Evolutionary conservation across 805 yeast genomes (phyloP).

Genomic region (Hanseniaspora taiwanica): DNA sequence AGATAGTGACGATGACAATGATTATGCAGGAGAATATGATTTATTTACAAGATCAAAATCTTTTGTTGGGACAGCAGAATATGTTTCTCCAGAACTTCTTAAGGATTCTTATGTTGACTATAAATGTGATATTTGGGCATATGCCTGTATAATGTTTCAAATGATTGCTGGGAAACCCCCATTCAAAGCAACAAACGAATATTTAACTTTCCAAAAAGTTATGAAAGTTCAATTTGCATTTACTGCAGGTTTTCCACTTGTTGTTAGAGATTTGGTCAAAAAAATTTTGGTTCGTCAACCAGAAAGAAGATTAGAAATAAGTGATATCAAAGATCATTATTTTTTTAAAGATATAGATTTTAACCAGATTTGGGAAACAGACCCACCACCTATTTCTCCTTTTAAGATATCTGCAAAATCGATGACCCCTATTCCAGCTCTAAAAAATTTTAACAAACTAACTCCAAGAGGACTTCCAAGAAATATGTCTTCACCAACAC

Average conservation of each 20-base stretch:
- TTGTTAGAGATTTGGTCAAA: conserved; percentile 60
- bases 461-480: conserved; percentile 12
- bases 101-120: conserved; percentile 72
- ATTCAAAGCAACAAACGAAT: conserved; percentile 72
- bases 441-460: conserved; percentile 18
- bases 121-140: conserved; percentile 97
- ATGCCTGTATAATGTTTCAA: conserved; percentile 90
- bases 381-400: conserved; percentile 56
- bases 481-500: conserved; percentile 12
- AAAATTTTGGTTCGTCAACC: conserved; percentile 54
- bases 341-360: conserved; percentile 49
- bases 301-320: conserved; percentile 43
- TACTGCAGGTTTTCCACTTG: conserved; percentile 71
- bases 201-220: conserved; percentile 68
- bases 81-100: conserved; percentile 68
- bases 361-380: conserved; percentile 41
- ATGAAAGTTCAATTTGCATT: conserved; percentile 71
- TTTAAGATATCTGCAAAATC: conserved; percentile 65
- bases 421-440: conserved; percentile 61
- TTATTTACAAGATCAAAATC: conserved; percentile 59
- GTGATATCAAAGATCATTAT: conserved; percentile 45
- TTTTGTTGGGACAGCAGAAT: conserved; percentile 79
- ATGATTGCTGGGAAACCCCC: conserved; percentile 92
- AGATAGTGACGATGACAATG: no score
- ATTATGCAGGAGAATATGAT: no score